Conservation (phyloP, 352 stramenopile genomes). For the Pythium aquatile region DNA sequence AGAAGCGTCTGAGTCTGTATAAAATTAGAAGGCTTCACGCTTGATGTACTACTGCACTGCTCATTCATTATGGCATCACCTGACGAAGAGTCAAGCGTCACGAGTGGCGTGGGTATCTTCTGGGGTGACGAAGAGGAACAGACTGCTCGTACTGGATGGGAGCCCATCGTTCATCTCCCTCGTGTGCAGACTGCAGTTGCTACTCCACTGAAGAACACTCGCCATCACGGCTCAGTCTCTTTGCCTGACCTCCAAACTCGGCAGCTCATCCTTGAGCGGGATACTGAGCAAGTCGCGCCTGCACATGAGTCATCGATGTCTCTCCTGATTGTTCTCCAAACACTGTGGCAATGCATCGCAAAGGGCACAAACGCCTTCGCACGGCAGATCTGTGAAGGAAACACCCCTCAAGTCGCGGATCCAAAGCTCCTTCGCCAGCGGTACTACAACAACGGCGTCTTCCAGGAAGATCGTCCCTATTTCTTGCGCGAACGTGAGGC, state of each 20-base stretch:
- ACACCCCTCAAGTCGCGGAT: neutral
- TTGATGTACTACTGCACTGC: slow-evolving; percentile 6
- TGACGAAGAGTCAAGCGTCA: neutral
- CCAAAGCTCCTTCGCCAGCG: slow-evolving; percentile 10
- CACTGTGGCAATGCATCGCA: slow-evolving; percentile 42
- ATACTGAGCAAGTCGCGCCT: slow-evolving; percentile 2
- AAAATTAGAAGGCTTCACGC: slow-evolving; percentile 37
- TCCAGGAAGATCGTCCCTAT: slow-evolving; percentile 23
- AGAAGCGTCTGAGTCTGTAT: slow-evolving; percentile 44
- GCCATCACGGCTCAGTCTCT: neutral
- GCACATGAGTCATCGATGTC: slow-evolving; percentile 27
- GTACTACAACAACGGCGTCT: slow-evolving; percentile 14
- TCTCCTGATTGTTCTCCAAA: slow-evolving; percentile 47
- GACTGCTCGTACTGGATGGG: neutral
- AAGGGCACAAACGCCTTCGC: slow-evolving; percentile 37
- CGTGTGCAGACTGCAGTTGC: neutral
- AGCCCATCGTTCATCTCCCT: neutral
- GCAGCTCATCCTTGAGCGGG: slow-evolving; percentile 1
- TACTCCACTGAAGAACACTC: neutral
- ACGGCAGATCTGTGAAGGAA: slow-evolving; percentile 19
- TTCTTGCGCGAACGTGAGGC: slow-evolving; percentile 20
- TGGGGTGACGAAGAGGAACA: slow-evolving; percentile 9
- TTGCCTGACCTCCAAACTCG: slow-evolving; percentile 9
- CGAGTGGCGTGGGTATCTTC: slow-evolving; percentile 6
- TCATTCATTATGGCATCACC: neutral